Percentiles rank a stretch among this genome's conserved stretches.
phyloP scores from a whole-genome alignment of 768 basidiomycete species.

The Pluteus cervinus region DNA sequence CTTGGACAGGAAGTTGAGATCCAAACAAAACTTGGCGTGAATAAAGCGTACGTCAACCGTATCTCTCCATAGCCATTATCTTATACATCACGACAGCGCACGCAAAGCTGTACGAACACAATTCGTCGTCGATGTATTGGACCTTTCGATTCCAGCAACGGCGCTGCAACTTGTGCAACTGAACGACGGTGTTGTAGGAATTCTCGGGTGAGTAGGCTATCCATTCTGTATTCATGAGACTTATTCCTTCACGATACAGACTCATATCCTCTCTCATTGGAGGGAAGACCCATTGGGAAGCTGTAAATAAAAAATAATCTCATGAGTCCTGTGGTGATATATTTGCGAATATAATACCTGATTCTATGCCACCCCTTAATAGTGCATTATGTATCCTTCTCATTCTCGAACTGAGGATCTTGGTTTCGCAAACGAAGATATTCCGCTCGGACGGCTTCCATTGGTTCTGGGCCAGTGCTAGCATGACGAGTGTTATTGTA shows the following conservation, averaged over 20 bases:
- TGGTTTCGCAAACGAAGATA: constrained; percentile 62
- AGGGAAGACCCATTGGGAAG: constrained; percentile 58
- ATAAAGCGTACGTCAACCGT: constrained; percentile 41
- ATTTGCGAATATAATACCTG: neutral
- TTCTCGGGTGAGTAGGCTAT: constrained; percentile 59
- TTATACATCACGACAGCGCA: constrained; percentile 33
- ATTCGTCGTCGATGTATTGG: constrained; percentile 77
- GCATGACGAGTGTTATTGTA: constrained; percentile 4
- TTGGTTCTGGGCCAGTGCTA: constrained; percentile 70
- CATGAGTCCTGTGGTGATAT: neutral
- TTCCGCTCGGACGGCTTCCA: constrained; percentile 66
- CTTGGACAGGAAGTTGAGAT: constrained; percentile 58
- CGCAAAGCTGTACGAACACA: constrained; percentile 68
- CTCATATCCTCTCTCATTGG: constrained; percentile 69
- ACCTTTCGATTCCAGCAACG: constrained; percentile 87
- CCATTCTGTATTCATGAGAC: constrained; percentile 1
- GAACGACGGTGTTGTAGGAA: constrained; percentile 82
- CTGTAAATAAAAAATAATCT: constrained; percentile 26
- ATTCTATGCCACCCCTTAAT: neutral
- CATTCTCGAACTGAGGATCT: constrained; percentile 20
- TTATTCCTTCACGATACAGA: constrained; percentile 35
- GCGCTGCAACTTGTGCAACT: constrained; percentile 68
- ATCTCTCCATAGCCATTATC: neutral
- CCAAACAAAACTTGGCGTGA: constrained; percentile 54
- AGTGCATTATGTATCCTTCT: constrained; percentile 1